Base-by-base conservation (phyloP, 257 asterid genomes). In the Solanum okadae region DNA sequence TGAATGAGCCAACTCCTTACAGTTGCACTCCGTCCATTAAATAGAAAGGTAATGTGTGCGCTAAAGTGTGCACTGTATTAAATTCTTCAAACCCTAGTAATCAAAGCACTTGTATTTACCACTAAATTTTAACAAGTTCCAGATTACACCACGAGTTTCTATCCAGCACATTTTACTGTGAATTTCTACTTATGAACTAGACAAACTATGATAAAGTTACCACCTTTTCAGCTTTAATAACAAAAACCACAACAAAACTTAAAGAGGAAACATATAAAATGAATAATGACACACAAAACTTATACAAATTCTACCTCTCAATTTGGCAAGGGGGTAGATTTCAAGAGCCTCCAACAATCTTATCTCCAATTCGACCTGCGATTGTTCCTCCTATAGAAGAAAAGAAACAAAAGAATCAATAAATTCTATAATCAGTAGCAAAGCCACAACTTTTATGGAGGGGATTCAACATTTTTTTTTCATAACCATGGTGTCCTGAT, bases 301-400 rank as follows among this genome's bases (percentile, higher is more conserved):
- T 10, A 1, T 31, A 37, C 46, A 59, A 73, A 87, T 14, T 10
- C 82, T 90, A 90, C 99, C 98, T 93, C 88, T 93, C 81, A 97
- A 90, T 95, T 96, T 96, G 90, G 96, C 90, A 27, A 94, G 98
- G 86, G 98, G 99, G 82, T 97, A 97, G 88, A 93, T 94, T 92
- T 95, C 98, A 7, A 97, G 96, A 79, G 98, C 98, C 93, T 96
- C 96, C 77, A 97, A 93, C 75, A 97, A 89, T 88, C 90, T 92
- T 68, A 97, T 96, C 90, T 96, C 99, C 93, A 97, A 89, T 90
- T 97, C 99, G 87, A 96, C 98, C 90, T 97, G 96, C 37, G 95
- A 91, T 75, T 95, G 90, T 20, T 52, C n/a, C 88, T 95, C 98
- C 98, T 96, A 87, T 70, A 14, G 27, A 86, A 65, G 49, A 42